Conservation (phyloP, 495 filamentous ascomycete genomes). For the Mytilinidion resinicola region DNA sequence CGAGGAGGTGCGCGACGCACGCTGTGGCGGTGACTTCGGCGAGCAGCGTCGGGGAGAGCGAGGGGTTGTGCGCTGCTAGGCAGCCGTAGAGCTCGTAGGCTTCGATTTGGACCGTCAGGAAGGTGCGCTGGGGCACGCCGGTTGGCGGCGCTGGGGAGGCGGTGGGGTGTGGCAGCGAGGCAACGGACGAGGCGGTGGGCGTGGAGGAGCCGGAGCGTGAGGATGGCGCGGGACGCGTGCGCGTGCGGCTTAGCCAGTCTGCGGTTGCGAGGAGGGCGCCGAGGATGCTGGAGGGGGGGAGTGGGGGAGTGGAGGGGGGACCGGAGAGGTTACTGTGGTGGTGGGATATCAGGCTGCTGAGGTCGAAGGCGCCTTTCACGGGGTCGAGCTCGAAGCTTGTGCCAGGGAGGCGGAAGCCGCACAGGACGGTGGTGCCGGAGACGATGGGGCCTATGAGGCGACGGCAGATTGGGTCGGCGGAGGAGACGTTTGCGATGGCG, state of each 20-base stretch:
- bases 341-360: conserved; percentile 36
- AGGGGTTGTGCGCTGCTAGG: conserved; percentile 37
- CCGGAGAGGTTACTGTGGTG: too few relatives aligned
- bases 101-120: background rate
- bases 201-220: background rate
- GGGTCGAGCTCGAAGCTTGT: conserved; percentile 37
- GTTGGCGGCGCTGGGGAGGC: too few relatives aligned
- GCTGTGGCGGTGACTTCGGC: conserved; percentile 42
- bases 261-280: conserved; percentile 39
- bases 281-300: conserved; percentile 6
- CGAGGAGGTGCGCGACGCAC: conserved; percentile 24
- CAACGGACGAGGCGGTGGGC: background rate
- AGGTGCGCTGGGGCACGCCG: background rate
- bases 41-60: conserved; percentile 44
- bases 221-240: background rate
- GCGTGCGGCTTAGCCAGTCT: conserved; percentile 35
- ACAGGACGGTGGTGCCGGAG: background rate
- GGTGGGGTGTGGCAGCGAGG: too few relatives aligned
- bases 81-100: background rate
- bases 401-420: conserved; percentile 42
- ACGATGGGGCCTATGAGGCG: background rate
- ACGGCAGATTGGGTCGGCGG: too few relatives aligned
- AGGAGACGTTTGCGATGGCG: too few relatives aligned
- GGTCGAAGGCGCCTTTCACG: conserved; percentile 40
- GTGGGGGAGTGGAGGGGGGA: too few relatives aligned